Conservation (phyloP, 2,329 filamentous ascomycete species). For the Chlorencoelia australis region DNA sequence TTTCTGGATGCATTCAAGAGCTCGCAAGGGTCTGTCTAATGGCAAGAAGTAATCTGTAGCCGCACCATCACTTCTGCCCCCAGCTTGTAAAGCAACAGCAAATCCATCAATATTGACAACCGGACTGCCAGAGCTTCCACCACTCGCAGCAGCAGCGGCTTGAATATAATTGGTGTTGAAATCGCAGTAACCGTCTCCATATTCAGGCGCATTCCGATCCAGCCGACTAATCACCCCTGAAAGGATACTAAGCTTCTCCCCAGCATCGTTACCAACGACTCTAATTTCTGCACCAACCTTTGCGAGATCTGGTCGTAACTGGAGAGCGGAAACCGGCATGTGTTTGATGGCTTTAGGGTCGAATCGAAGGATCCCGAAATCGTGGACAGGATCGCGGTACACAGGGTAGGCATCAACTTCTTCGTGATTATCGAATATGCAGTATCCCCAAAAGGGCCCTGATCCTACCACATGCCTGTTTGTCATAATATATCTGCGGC, state of each 20-base stretch:
- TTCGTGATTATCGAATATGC: constrained; percentile 98
- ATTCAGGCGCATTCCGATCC: constrained; percentile 93
- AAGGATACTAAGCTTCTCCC: constrained; percentile 94
- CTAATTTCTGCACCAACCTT: constrained; percentile 89
- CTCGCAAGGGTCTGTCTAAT: constrained; percentile 78
- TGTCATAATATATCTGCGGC: constrained; percentile 61
- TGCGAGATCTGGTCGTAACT: constrained; percentile 76
- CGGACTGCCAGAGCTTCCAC: constrained; percentile 94
- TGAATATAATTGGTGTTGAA: constrained; percentile 97
- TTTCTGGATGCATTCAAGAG: constrained; percentile 74
- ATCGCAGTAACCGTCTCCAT: constrained; percentile 95
- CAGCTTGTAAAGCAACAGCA: constrained; percentile 87
- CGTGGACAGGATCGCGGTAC: constrained; percentile 95
- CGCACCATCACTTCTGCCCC: constrained; percentile 85
- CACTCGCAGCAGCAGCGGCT: constrained; percentile 91
- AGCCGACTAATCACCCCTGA: constrained; percentile 95
- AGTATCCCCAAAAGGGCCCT: constrained; percentile 96
- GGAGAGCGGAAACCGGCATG: constrained; percentile 76
- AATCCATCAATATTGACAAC: constrained; percentile 92
- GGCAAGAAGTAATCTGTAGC: constrained; percentile 97
- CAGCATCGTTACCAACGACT: constrained; percentile 96
- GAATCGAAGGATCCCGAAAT: constrained; percentile 95
- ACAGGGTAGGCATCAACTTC: constrained; percentile 92
- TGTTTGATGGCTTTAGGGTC: constrained; percentile 95
- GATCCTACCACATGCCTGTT: constrained; percentile 91